phyloP scores from a whole-genome alignment of 106 monocot species.

The Acorus gramineus region DNA sequence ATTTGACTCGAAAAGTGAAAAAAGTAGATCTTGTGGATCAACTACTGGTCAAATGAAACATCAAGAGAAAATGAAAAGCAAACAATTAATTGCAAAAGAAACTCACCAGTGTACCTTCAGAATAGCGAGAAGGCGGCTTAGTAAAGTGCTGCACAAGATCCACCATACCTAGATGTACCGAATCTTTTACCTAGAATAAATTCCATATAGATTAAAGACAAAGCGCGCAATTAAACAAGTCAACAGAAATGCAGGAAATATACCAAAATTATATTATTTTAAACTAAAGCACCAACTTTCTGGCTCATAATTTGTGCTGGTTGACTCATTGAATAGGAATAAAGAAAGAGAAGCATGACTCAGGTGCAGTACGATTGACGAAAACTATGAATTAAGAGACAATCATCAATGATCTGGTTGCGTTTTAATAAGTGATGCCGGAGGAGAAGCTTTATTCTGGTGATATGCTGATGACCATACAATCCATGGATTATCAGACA shows the following conservation, averaged over 20 bases:
- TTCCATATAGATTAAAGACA: background rate
- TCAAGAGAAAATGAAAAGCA: background rate
- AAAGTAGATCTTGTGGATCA: background rate
- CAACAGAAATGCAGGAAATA: background rate
- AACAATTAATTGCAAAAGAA: background rate
- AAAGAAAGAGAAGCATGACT: too few species aligned
- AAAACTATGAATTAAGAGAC: too few species aligned
- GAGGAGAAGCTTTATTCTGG: too few species aligned
- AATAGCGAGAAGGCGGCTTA: constrained; percentile 71
- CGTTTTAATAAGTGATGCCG: too few species aligned
- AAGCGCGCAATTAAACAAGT: background rate
- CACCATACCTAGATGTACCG: constrained; percentile 36
- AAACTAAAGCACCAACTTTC: too few species aligned
- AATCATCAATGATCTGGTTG: too few species aligned
- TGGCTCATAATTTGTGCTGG: too few species aligned
- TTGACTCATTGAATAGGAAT: too few species aligned
- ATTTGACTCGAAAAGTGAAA: background rate
- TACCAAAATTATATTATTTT: background rate
- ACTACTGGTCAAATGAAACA: too few species aligned
- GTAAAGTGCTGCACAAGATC: constrained; percentile 64
- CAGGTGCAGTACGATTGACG: too few species aligned
- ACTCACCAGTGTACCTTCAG: constrained; percentile 82
- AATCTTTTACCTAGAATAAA: constrained; percentile 48
- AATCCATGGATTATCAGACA: too few species aligned
- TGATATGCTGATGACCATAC: too few species aligned